Conservation (phyloP, 164 flowering plant genomes). For the grape (Vitis vinifera) region ASM3070453v1 NC_081808.1:1563501-1564000, state of each 20-base stretch:
- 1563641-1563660: too few species aligned
- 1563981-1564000: conserved; percentile 1
- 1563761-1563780: background rate
- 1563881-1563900: background rate
- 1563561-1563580: too few species aligned
- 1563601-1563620: too few species aligned
- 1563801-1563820: background rate
- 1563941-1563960: conserved; percentile 28
- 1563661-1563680: too few species aligned
- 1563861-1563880: conserved; percentile 4
- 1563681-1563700: too few species aligned
- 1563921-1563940: conserved; percentile 32
- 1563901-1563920: conserved; percentile 12
- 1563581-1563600: too few species aligned
- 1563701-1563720: too few species aligned
- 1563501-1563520: background rate
- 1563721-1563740: too few species aligned
- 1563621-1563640: too few species aligned
- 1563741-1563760: background rate
- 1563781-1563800: background rate
- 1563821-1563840: background rate
- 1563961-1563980: conserved; percentile 20
- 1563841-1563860: background rate
- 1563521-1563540: background rate
- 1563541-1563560: background rate